Percentiles rank a stretch among this genome's conserved stretches.
Conservation (phyloP, 345 rosid species). For the Microcos paniculata region DNA sequence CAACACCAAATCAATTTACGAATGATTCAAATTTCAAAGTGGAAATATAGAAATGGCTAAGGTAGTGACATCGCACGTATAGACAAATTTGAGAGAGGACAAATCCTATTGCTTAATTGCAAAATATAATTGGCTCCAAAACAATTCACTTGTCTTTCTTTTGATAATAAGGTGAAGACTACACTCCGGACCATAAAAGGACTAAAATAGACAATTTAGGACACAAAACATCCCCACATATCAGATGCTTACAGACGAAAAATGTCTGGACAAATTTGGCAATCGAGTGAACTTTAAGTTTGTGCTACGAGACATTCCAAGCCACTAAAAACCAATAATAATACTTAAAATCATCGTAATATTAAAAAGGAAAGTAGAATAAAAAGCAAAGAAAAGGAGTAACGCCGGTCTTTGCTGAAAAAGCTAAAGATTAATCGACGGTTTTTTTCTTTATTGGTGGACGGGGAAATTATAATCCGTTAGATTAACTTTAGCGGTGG, state of each 20-base stretch:
- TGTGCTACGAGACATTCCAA: not conserved
- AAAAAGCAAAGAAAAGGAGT: not conserved
- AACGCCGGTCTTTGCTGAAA: constrained; percentile 9
- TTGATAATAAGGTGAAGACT: too few species aligned
- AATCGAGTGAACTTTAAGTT: not conserved
- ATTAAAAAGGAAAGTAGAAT: not conserved
- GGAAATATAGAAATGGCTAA: not conserved
- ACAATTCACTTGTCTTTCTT: constrained; percentile 3
- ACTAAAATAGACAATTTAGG: not conserved
- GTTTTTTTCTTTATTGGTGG: not conserved
- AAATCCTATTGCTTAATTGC: not conserved
- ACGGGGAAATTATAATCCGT: constrained; percentile 18
- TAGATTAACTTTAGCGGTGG: constrained; percentile 16
- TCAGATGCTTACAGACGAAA: not conserved
- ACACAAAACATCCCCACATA: not conserved
- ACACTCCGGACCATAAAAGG: too few species aligned
- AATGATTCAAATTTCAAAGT: not conserved
- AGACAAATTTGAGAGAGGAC: not conserved
- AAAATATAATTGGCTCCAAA: not conserved
- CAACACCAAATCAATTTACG: not conserved
- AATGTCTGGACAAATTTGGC: constrained; percentile 8
- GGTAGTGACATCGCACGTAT: not conserved
- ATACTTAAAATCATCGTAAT: not conserved
- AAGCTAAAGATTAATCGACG: constrained; percentile 3
- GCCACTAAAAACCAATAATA: constrained; percentile 13